These are phyloP conservation scores for Pseudocercospora eumusae DNA, from an alignment of 2,329 filamentous ascomycete genomes.

Conservation along the genomic window DNA sequence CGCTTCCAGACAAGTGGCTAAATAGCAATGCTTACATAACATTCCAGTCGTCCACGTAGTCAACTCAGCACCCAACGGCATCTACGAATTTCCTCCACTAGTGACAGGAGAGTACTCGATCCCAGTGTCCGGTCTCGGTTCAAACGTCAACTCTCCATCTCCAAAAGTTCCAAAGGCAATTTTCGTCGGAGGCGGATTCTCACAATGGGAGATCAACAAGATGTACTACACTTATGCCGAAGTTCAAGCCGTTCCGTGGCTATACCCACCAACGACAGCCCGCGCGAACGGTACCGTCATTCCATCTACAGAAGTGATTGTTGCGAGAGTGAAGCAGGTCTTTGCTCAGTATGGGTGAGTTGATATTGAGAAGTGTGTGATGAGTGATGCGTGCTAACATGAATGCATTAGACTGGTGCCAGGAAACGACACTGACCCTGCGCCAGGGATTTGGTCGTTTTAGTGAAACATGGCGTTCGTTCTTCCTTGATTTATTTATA, in stretches of 20 bases:
- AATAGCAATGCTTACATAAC: too few species aligned
- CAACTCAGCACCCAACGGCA: not conserved
- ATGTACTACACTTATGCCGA: slow-evolving; percentile 14
- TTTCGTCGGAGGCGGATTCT: slow-evolving; percentile 27
- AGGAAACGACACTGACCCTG: not conserved
- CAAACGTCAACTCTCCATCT: slow-evolving; percentile 15
- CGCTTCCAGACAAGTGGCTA: not conserved
- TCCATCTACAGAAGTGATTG: not conserved
- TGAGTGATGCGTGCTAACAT: not conserved
- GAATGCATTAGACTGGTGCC: not conserved
- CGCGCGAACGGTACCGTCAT: not conserved
- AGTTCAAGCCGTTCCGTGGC: not conserved
- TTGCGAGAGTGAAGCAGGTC: not conserved
- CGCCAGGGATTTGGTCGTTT: not conserved
- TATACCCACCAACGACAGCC: not conserved
- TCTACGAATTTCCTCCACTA: not conserved
- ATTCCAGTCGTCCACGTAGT: not conserved
- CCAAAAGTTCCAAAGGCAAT: slow-evolving; percentile 20
- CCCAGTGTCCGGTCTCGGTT: slow-evolving; percentile 24
- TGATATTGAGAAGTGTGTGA: not conserved
- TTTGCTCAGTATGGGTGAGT: not conserved
- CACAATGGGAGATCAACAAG: slow-evolving; percentile 18
- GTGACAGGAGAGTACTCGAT: slow-evolving; percentile 16
- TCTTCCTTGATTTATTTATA: not conserved
- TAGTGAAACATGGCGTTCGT: not conserved